These are phyloP conservation scores for Chlorella sp. DNA, from an alignment of 139 green algal species.

Conservation along the genomic window DNA sequence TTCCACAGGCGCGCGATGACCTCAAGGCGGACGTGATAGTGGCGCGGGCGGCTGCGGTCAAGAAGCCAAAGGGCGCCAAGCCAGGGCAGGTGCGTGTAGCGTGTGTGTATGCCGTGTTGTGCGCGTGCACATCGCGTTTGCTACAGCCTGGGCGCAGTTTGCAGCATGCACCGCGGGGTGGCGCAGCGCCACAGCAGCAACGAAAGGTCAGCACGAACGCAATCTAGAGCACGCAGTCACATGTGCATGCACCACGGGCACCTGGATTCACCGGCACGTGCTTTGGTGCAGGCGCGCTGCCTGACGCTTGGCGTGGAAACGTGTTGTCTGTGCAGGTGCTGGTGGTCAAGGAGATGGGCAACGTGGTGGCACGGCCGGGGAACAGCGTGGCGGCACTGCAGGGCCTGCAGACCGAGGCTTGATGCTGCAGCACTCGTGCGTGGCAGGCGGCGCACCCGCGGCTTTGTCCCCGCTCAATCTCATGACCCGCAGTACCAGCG, in stretches of 20 bases:
- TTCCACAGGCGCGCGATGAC: constrained; percentile 38
- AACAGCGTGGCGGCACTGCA: constrained; percentile 25
- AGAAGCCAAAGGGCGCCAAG: constrained; percentile 72
- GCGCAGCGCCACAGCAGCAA: too few species aligned
- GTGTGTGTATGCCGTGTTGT: not conserved
- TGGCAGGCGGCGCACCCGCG: too few species aligned
- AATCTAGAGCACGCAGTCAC: not conserved
- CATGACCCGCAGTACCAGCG: too few species aligned
- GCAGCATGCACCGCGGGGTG: too few species aligned
- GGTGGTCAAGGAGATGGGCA: constrained; percentile 54
- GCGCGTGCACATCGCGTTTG: not conserved
- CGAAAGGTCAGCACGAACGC: not conserved
- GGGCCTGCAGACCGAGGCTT: too few species aligned
- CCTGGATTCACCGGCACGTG: not conserved
- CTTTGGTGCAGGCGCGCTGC: not conserved
- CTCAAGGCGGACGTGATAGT: constrained; percentile 55
- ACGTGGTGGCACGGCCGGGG: constrained; percentile 45
- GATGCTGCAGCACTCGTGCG: too few species aligned
- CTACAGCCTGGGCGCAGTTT: too few species aligned
- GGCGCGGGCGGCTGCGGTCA: constrained; percentile 37
- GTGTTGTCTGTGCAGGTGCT: constrained; percentile 36
- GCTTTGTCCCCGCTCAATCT: too few species aligned
- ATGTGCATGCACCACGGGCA: not conserved
- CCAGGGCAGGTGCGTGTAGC: constrained; percentile 55
- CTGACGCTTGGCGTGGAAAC: not conserved